Evolutionary conservation across 176 grass and related monocot genomes (phyloP), one percentile per base, ranked within the genome.

Genomic region (Canna indica): DNA sequence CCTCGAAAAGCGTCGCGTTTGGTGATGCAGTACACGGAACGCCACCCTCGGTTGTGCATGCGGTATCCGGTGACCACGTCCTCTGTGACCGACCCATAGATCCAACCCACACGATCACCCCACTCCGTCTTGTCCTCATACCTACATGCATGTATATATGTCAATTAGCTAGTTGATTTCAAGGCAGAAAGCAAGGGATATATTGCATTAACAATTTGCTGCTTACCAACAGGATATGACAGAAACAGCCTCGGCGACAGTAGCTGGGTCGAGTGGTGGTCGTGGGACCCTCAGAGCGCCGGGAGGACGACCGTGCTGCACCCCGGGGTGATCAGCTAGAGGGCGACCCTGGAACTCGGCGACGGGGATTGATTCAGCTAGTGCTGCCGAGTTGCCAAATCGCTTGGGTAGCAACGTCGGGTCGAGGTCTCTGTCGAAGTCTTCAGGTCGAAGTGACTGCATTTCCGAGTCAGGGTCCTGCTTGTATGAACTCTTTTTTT

Each of bases 101-200:
- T 97, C 94, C 94, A 97, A 0, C 94, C 94, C 0, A 97, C 94
- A 12, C 94, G 88, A n/a, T 90, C 89, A 0, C 94, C 94, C 94
- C 94, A 97, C 86, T 97, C 94, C 46, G 94, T 97, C 82, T 93
- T 97, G 87, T 97, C 94, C 84, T 97, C 94, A 57, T 93, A 97
- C 74, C 74, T 66, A 30, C 22, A 59, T 26, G n/a, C 16, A 22
- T 26, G 18, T 59, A 59, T 10, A 24, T 11, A 25, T 10, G n/a
- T n/a, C n/a, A n/a, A n/a, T n/a, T n/a, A n/a, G n/a, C n/a, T n/a
- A 10, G 20, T n/a, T 59, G 1, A 59, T 26, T 7, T 27, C 26
- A 25, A 22, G 52, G n/a, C n/a, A 18, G 48, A 14, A 1, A 12
- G 2, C 0, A 18, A 64, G 52, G 47, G 27, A 61, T 35, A 33